Evolutionary conservation across 768 basidiomycete genomes (phyloP).

Genomic region (Amanita rimosa): DNA sequence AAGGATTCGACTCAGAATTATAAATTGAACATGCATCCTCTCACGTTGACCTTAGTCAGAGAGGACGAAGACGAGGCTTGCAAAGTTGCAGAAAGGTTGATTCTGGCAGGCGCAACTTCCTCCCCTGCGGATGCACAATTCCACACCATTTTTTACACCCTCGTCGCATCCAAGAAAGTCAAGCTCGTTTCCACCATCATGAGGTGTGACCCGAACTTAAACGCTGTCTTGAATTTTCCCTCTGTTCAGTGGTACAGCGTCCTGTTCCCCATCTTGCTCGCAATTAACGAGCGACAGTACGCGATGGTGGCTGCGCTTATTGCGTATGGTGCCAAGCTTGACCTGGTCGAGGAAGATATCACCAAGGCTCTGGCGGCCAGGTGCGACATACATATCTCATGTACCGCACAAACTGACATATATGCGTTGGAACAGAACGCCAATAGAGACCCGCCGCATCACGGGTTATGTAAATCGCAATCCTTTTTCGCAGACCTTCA

Average conservation of each 20-base stretch:
- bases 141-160: conserved; percentile 29
- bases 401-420: no score
- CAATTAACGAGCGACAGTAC: neutral
- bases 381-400: neutral
- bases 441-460: neutral
- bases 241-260: neutral
- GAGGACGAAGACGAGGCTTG: conserved; percentile 29
- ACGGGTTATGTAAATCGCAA: neutral
- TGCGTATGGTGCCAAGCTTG: conserved; percentile 1
- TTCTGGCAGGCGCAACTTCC: conserved; percentile 29
- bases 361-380: neutral
- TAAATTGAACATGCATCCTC: conserved; percentile 21
- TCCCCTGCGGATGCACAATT: conserved; percentile 26
- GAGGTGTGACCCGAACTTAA: conserved; percentile 26
- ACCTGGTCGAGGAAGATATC: conserved; percentile 1
- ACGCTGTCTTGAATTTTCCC: conserved; percentile 1
- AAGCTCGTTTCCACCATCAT: conserved; percentile 30
- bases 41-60: conserved; percentile 26
- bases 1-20: conserved; percentile 21
- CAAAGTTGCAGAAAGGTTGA: conserved; percentile 26
- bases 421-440: neutral
- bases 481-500: neutral
- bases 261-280: neutral
- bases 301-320: conserved; percentile 1
- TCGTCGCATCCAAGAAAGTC: conserved; percentile 22